phyloP scores from a whole-genome alignment of 768 basidiomycete species.

The Tylopilus subfusipes region DNA sequence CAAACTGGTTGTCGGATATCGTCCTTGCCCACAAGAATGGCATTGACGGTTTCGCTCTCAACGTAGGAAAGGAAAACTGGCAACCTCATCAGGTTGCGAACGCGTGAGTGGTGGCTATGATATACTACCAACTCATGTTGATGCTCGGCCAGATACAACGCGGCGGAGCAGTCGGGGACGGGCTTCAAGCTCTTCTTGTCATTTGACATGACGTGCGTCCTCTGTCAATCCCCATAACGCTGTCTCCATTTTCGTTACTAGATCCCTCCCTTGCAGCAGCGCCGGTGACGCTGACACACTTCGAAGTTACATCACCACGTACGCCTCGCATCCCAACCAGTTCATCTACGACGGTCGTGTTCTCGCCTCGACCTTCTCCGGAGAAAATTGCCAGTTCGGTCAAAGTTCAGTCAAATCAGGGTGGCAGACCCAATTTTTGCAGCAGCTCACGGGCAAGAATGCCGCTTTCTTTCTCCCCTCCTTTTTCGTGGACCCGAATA shows the following conservation, averaged over 20 bases:
- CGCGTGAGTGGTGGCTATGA: conserved; percentile 44
- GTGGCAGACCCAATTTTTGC: conserved; percentile 55
- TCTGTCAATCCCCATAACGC: background rate
- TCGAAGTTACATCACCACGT: conserved; percentile 52
- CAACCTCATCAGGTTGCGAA: conserved; percentile 56
- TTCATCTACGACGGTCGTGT: conserved; percentile 44
- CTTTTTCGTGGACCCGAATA: conserved; percentile 53
- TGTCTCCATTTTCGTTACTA: conserved; percentile 20
- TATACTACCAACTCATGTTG: conserved; percentile 10
- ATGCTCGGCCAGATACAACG: conserved; percentile 44
- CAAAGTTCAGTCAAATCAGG: conserved; percentile 47
- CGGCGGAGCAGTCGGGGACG: conserved; percentile 50
- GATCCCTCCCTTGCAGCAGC: conserved; percentile 52
- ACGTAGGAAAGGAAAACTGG: conserved; percentile 64
- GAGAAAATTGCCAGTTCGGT: conserved; percentile 67
- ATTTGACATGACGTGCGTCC: conserved; percentile 70
- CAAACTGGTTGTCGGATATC: conserved; percentile 49
- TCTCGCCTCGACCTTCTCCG: conserved; percentile 69
- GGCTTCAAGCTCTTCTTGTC: conserved; percentile 74
- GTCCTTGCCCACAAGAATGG: conserved; percentile 51
- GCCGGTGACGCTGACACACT: conserved; percentile 48
- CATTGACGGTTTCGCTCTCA: conserved; percentile 70
- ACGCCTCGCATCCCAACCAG: conserved; percentile 57
- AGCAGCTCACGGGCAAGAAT: conserved; percentile 42
- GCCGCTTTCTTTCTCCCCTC: conserved; percentile 63